These are phyloP conservation scores for Melastoma malabathricum DNA, from an alignment of 345 rosid genomes.

Conservation along the genomic window DNA sequence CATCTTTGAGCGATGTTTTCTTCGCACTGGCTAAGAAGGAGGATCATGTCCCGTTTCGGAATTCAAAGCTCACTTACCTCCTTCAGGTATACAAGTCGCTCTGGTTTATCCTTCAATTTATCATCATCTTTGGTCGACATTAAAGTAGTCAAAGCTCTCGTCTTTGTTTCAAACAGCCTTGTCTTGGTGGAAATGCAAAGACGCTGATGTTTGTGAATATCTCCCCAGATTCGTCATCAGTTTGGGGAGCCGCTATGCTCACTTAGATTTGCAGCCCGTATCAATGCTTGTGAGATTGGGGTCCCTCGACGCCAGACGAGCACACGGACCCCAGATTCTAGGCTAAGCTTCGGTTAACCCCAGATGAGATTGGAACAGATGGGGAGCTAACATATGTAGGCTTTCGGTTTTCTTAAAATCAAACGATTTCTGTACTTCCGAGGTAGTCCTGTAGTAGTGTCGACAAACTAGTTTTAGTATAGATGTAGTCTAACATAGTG, in stretches of 20 bases:
- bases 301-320: slow-evolving; percentile 68
- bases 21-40: slow-evolving; percentile 90
- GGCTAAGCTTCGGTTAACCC: slow-evolving; percentile 61
- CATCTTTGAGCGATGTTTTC: slow-evolving; percentile 82
- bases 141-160: too few relatives aligned
- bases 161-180: slow-evolving; percentile 43
- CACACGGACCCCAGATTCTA: slow-evolving; percentile 37
- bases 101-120: neutral
- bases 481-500: too few relatives aligned
- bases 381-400: too few relatives aligned
- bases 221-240: slow-evolving; percentile 72
- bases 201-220: slow-evolving; percentile 89
- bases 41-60: slow-evolving; percentile 82
- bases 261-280: slow-evolving; percentile 89
- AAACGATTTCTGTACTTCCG: too few relatives aligned
- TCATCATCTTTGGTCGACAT: too few relatives aligned
- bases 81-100: slow-evolving; percentile 54
- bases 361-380: too few relatives aligned
- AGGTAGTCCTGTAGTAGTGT: too few relatives aligned
- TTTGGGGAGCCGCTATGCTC: slow-evolving; percentile 89
- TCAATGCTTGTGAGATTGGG: slow-evolving; percentile 97
- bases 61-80: slow-evolving; percentile 93
- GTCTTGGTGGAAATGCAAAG: slow-evolving; percentile 94
- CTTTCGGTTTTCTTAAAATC: too few relatives aligned
- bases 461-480: too few relatives aligned